Conservation (phyloP, 805 yeast genomes). For the Wickerhamomyces tratensis region DNA sequence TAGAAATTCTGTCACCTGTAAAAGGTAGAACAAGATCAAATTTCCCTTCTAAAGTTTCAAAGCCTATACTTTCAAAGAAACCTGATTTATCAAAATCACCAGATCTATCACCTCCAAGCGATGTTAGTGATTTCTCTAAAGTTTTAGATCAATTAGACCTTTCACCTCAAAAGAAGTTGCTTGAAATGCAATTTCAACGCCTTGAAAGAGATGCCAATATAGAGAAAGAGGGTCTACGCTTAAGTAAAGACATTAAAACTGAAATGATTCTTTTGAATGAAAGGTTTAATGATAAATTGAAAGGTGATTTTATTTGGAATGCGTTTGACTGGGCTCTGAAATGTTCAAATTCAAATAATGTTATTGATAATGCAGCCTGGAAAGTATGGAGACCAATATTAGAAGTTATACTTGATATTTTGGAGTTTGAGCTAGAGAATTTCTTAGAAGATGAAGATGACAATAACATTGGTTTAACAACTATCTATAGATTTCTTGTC, state of each 20-base stretch:
- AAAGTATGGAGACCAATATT: constrained; percentile 14
- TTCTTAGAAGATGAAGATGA: neutral
- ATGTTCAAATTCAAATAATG: constrained; percentile 13
- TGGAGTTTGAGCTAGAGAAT: constrained; percentile 5
- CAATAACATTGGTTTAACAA: neutral
- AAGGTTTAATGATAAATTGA: constrained; percentile 15
- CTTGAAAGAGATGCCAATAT: constrained; percentile 1
- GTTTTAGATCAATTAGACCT: neutral
- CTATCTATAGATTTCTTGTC: constrained; percentile 4
- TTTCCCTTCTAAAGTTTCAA: neutral
- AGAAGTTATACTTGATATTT: constrained; percentile 9
- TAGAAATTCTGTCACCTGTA: too few relatives aligned
- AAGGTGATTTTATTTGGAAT: constrained; percentile 14
- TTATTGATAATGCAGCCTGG: constrained; percentile 7
- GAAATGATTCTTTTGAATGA: constrained; percentile 14
- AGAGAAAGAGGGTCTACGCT: neutral
- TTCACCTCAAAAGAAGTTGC: constrained; percentile 15
- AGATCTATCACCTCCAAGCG: too few relatives aligned
- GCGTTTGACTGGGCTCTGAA: constrained; percentile 21
- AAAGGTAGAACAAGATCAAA: too few relatives aligned
- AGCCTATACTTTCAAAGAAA: too few relatives aligned
- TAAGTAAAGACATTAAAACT: constrained; percentile 7
- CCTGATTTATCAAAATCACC: too few relatives aligned
- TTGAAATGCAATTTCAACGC: constrained; percentile 5
- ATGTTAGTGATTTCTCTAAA: too few relatives aligned